Evolutionary conservation across 1,284 basidiomycete species (phyloP), one percentile per base, ranked within the genome.

Genomic region (Erythrobasidium hasegawianum): DNA sequence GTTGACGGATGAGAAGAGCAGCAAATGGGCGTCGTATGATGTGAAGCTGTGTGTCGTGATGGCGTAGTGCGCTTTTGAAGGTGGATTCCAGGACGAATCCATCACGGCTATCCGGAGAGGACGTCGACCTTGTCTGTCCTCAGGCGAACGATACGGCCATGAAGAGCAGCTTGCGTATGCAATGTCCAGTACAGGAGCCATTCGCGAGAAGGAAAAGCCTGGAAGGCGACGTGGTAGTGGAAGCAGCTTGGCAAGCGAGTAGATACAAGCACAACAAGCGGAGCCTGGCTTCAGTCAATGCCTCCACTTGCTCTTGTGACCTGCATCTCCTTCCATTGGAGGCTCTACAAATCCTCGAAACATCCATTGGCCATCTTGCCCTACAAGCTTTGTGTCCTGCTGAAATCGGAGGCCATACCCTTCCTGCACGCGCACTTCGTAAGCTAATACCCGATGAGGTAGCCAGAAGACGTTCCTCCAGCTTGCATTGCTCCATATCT

Each of bases 61-160:
- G 0, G 88, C 86, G 62, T 88, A 82, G 75, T 98, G 94, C 0
- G 95, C 92, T 11, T 82, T 77, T 0, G 90, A 92, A 0, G 95
- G 95, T 1, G 95, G 94, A 74, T 98, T 97, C 80, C 93, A 97
- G 0, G 90, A 94, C 0, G 91, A 88, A 74, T 97, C 94, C 39
- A 97, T 83, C 18, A 96, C 82, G 1, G 80, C 76, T 40, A 83
- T 78, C 55, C 77, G 75, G 1, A 77, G 55, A 18, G 49, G 67
- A 9, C 54, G 52, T 43, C 38, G 40, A 22, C 3, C 38, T 5
- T 41, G 7, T 24, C 18, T 9, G 16, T 22, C 26, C 9, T 22
- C 52, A 7, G 29, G 47, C 5, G 29, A 7, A 8, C 18, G 20
- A 50, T 55, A 57, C 7, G 61, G 61, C 61, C 61, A 64, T 27